Percentiles rank a stretch among this genome's conserved stretches.
Conservation (phyloP, 2,329 filamentous ascomycete species). For the Talaromyces rugulosus region DNA sequence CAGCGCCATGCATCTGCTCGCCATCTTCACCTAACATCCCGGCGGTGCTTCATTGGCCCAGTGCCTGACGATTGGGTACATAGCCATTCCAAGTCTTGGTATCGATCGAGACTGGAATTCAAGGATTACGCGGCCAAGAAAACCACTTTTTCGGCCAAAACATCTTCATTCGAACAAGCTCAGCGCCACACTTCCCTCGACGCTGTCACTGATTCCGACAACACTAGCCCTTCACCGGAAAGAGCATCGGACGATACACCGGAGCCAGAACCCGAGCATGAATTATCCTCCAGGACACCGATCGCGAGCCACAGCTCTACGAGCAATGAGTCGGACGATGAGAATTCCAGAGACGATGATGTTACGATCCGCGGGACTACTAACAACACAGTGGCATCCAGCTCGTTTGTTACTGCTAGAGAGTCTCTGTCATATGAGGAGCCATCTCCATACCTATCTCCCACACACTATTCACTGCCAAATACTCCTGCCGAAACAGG, state of each 20-base stretch:
- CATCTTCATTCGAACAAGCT: conserved; percentile 26
- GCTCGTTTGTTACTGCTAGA: conserved; percentile 12
- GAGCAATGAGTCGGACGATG: neutral
- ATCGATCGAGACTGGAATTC: conserved; percentile 43
- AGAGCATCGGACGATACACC: neutral
- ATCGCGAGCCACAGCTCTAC: neutral
- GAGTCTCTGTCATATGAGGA: conserved; percentile 3
- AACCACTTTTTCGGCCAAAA: conserved; percentile 51
- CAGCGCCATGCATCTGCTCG: conserved; percentile 59
- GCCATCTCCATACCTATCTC: neutral
- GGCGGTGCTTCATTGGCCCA: conserved; percentile 62
- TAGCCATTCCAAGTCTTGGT: conserved; percentile 61
- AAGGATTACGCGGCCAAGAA: conserved; percentile 45
- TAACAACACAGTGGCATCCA: conserved; percentile 3
- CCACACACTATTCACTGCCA: neutral
- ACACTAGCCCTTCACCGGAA: neutral
- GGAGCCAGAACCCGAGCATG: neutral
- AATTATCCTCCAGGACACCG: neutral
- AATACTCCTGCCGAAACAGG: neutral
- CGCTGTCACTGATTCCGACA: neutral
- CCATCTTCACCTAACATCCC: conserved; percentile 59
- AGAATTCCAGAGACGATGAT: neutral
- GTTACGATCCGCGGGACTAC: neutral
- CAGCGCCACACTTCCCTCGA: neutral
- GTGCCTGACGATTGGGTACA: conserved; percentile 63